Conservation (phyloP, 495 filamentous ascomycete genomes). For the Platismatia glauca region DNA sequence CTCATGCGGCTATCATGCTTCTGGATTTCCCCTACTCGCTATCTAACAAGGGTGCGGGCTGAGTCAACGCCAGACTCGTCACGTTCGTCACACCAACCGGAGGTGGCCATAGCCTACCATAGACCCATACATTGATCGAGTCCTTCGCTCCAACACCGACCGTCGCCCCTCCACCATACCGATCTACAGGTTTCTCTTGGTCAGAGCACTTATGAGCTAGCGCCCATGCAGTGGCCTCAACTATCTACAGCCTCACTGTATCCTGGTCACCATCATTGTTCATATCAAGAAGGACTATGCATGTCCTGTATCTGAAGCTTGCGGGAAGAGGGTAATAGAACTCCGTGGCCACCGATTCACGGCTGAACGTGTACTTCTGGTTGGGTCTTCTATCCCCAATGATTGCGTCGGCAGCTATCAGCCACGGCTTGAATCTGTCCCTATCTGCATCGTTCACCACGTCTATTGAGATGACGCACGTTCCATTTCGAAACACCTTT, state of each 20-base stretch:
- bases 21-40: not conserved
- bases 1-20: not conserved
- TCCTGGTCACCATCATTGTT: not conserved
- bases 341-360: not conserved
- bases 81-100: not conserved
- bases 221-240: not conserved
- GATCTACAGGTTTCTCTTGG: not conserved
- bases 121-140: not conserved
- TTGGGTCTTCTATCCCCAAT: not conserved
- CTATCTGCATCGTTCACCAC: not conserved
- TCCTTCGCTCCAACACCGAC: not conserved
- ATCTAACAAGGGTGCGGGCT: not conserved
- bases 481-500: not conserved
- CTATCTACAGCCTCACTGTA: not conserved
- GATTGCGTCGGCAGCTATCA: not conserved
- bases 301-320: not conserved
- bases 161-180: not conserved
- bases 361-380: not conserved
- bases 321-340: not conserved
- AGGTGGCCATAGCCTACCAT: not conserved
- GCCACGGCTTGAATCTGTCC: not conserved
- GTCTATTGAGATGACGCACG: slow-evolving; percentile 7
- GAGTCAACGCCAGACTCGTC: not conserved
- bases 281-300: not conserved
- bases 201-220: not conserved